phyloP scores from a whole-genome alignment of 2,329 filamentous ascomycete species.

The Penicillium rolfsii region DNA sequence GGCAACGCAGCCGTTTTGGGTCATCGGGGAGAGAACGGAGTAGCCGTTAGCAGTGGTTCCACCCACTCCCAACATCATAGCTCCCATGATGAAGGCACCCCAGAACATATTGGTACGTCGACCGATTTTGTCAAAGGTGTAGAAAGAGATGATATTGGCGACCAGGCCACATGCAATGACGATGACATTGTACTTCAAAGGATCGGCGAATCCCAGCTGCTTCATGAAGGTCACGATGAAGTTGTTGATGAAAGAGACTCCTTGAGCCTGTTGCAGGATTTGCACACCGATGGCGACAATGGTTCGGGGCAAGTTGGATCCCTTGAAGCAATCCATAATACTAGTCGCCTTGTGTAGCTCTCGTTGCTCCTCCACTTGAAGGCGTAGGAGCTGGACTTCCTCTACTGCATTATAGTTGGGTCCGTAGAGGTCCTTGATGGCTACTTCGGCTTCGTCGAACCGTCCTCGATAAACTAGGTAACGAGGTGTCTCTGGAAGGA shows the following conservation, averaged over 20 bases:
- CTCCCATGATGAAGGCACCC: neutral
- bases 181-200: constrained; percentile 7
- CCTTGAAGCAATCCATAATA: neutral
- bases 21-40: constrained; percentile 10
- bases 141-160: neutral
- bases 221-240: constrained; percentile 22
- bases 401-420: neutral
- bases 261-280: constrained; percentile 23
- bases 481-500: neutral
- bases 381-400: neutral
- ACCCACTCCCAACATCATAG: neutral
- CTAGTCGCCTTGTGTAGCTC: neutral
- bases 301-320: neutral
- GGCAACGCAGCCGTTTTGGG: constrained; percentile 18
- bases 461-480: neutral
- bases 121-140: neutral
- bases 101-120: neutral
- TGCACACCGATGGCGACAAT: constrained; percentile 12
- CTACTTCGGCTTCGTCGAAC: neutral
- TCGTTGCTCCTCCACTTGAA: neutral
- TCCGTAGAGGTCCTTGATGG: neutral
- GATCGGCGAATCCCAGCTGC: constrained; percentile 16
- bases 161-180: neutral
- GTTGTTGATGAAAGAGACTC: constrained; percentile 21
- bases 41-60: constrained; percentile 8